Conservation (phyloP, 441 rosid genomes). For the Mallotus repandus region DNA sequence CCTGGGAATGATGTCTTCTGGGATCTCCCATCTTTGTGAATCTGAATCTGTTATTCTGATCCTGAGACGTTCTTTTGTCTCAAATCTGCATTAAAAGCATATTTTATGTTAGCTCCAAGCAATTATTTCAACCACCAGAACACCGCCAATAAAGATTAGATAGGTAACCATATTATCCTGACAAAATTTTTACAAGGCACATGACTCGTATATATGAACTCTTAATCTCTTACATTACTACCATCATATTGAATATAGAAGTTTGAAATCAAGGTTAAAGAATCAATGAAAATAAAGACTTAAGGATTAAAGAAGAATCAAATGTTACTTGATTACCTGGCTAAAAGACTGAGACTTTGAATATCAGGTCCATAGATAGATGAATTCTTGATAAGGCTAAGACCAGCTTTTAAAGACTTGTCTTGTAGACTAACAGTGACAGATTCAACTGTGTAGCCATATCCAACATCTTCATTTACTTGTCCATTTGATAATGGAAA, state of each 20-base stretch:
- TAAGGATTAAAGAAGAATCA: too few species aligned
- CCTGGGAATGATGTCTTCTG: slow-evolving; percentile 43
- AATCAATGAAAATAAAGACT: too few species aligned
- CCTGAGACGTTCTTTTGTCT: slow-evolving; percentile 34
- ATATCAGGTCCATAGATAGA: slow-evolving; percentile 54
- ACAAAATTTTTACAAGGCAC: too few species aligned
- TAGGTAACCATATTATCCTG: neutral
- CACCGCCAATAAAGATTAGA: neutral
- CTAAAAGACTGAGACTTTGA: slow-evolving; percentile 44
- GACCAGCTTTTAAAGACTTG: slow-evolving; percentile 43
- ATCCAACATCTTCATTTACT: slow-evolving; percentile 37
- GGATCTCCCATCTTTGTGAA: slow-evolving; percentile 43
- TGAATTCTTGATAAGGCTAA: slow-evolving; percentile 44
- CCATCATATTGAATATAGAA: too few species aligned
- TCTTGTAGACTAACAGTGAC: slow-evolving; percentile 22
- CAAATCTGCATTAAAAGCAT: slow-evolving; percentile 24
- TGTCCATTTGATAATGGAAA: neutral
- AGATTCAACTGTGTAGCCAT: slow-evolving; percentile 49
- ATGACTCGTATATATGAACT: too few species aligned
- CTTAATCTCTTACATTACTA: too few species aligned
- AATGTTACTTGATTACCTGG: slow-evolving; percentile 34
- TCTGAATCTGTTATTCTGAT: slow-evolving; percentile 40
- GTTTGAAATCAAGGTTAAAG: too few species aligned
- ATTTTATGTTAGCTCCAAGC: neutral
- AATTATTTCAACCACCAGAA: neutral